Evolutionary conservation across 768 basidiomycete genomes (phyloP).

Genomic region (Termitomyces eurrhizus): DNA sequence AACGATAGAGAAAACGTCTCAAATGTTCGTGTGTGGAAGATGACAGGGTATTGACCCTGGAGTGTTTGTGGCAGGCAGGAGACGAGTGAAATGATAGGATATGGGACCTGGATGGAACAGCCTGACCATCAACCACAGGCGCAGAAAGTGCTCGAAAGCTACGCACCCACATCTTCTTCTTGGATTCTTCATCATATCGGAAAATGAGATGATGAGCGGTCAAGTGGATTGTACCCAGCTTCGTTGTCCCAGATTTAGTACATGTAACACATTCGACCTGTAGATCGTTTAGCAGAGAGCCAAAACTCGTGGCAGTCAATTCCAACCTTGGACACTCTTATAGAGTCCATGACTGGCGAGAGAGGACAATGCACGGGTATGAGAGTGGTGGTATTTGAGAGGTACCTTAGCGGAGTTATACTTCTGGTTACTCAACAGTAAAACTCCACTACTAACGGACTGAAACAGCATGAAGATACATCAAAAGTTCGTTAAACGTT

Average conservation of each 20-base stretch:
- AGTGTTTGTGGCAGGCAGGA: constrained; percentile 84
- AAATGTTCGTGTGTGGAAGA: constrained; percentile 84
- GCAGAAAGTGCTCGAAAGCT: background rate
- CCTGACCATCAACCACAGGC: constrained; percentile 7
- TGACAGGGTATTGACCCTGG: constrained; percentile 73
- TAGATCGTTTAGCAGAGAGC: constrained; percentile 4
- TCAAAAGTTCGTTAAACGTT: background rate
- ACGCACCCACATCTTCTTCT: constrained; percentile 91
- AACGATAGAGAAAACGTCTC: constrained; percentile 77
- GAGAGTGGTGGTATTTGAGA: background rate
- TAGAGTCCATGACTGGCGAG: constrained; percentile 57
- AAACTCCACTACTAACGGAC: too few species aligned
- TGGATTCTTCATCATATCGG: constrained; percentile 54
- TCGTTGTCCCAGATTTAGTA: constrained; percentile 55
- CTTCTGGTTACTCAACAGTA: background rate
- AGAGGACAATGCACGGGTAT: background rate
- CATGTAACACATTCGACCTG: constrained; percentile 74
- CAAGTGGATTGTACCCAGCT: constrained; percentile 79
- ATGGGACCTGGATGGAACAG: constrained; percentile 66
- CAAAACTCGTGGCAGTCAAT: background rate
- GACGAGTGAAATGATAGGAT: constrained; percentile 88
- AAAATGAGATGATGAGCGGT: constrained; percentile 97
- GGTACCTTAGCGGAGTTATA: constrained; percentile 3
- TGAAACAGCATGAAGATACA: too few species aligned
- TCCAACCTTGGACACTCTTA: constrained; percentile 65